These are phyloP conservation scores for Leccinum sublutescens DNA, from an alignment of 768 basidiomycete genomes.

Conservation along the genomic window DNA sequence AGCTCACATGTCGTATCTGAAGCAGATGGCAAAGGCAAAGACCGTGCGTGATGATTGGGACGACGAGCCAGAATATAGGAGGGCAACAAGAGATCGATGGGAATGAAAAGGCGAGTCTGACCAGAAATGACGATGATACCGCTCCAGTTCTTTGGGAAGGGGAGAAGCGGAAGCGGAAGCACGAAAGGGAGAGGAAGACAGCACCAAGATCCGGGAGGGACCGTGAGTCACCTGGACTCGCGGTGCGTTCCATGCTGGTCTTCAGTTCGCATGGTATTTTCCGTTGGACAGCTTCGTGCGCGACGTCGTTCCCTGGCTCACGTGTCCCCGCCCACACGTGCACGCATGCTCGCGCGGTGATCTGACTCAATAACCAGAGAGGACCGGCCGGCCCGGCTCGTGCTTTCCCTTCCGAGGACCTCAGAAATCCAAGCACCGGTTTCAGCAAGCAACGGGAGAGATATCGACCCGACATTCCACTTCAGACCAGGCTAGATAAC, in stretches of 20 bases:
- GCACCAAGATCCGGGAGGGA: slow-evolving; percentile 48
- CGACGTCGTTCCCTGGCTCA: neutral
- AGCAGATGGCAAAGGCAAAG: neutral
- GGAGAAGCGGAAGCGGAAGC: neutral
- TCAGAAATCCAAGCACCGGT: slow-evolving; percentile 84
- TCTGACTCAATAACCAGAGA: slow-evolving; percentile 43
- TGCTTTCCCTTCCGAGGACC: slow-evolving; percentile 61
- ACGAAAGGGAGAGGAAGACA: slow-evolving; percentile 22
- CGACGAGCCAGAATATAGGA: neutral
- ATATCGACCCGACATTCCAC: slow-evolving; percentile 39
- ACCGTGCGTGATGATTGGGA: slow-evolving; percentile 53
- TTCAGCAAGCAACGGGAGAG: slow-evolving; percentile 65
- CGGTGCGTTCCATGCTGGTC: neutral
- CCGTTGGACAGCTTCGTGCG: neutral
- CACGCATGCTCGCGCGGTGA: neutral
- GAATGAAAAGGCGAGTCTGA: neutral
- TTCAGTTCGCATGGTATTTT: neutral
- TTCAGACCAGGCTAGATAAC: slow-evolving; percentile 6
- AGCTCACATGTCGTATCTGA: too few relatives aligned
- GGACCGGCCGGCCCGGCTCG: slow-evolving; percentile 62
- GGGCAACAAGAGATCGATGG: neutral
- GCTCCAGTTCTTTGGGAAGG: neutral
- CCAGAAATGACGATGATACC: too few relatives aligned
- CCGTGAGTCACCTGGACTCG: slow-evolving; percentile 48
- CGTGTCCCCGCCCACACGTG: neutral